Conservation (phyloP, 108 stramenopile genomes). For the Seminavis robusta region DNA sequence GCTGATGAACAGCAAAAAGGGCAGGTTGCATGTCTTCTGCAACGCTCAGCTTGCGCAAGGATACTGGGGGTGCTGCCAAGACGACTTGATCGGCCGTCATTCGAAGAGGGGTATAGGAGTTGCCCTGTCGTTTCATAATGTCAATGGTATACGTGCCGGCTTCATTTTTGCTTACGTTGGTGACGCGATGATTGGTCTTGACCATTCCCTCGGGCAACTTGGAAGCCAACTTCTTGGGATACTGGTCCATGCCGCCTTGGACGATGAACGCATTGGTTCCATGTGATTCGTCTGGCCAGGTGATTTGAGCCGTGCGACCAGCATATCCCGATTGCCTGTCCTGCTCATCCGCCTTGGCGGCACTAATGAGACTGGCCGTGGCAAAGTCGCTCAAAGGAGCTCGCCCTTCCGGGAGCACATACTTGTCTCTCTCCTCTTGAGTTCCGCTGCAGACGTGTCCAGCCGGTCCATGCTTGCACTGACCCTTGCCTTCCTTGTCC, state of each 20-base stretch:
- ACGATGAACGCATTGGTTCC: neutral
- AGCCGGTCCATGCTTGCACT: too few species aligned
- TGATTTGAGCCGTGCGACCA: slow-evolving; percentile 7
- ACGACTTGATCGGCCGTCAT: neutral
- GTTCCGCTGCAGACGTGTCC: too few species aligned
- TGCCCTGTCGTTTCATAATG: neutral
- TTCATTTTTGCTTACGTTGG: neutral
- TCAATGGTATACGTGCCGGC: neutral
- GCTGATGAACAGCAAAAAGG: too few species aligned
- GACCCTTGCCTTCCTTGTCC: neutral
- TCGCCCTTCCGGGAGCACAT: neutral
- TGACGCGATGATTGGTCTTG: neutral
- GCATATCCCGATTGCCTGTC: slow-evolving; percentile 3
- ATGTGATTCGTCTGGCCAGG: slow-evolving; percentile 3
- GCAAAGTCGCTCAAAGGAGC: neutral
- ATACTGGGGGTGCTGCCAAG: neutral
- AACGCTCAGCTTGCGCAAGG: neutral
- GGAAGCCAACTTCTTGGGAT: neutral
- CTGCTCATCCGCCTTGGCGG: neutral
- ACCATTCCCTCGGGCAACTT: neutral
- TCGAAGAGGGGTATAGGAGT: neutral
- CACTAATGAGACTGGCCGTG: neutral
- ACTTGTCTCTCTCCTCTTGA: neutral
- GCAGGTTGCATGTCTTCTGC: slow-evolving; percentile 3
- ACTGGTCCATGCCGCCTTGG: neutral